Percentiles rank a stretch among this genome's conserved stretches.
These are phyloP conservation scores for Apiotrichum gamsii DNA, from an alignment of 1,284 basidiomycete species.

Conservation along the genomic window DNA sequence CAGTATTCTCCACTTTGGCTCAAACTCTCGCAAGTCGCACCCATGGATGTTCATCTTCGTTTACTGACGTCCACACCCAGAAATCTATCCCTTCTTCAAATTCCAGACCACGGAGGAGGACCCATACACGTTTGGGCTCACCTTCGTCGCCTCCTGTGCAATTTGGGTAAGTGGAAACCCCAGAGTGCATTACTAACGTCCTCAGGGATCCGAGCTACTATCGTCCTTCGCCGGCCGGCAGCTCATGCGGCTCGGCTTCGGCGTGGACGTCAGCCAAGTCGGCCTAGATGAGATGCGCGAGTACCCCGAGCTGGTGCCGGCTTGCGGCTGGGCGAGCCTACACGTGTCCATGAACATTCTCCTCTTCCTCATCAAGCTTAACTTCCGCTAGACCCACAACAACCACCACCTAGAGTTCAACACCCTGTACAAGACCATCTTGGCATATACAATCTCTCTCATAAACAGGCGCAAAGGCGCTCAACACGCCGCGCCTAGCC, in stretches of 20 bases:
- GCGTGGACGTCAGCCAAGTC: slow-evolving; percentile 51
- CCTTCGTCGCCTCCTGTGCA: slow-evolving; percentile 51
- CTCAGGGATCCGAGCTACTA: slow-evolving; percentile 48
- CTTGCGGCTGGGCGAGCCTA: slow-evolving; percentile 50
- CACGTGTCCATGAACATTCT: slow-evolving; percentile 56
- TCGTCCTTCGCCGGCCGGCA: slow-evolving; percentile 50
- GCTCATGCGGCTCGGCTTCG: slow-evolving; percentile 48
- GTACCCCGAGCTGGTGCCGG: slow-evolving; percentile 50
- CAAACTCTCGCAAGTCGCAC: slow-evolving; percentile 44
- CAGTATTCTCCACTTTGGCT: slow-evolving; percentile 53
- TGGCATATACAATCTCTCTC: too few species aligned
- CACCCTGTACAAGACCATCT: too few species aligned
- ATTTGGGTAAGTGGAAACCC: slow-evolving; percentile 49
- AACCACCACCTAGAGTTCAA: too few species aligned
- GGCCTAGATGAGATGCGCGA: slow-evolving; percentile 53
- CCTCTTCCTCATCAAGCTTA: slow-evolving; percentile 50
- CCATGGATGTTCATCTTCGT: too few species aligned
- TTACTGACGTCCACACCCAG: slow-evolving; percentile 7
- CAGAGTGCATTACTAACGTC: neutral
- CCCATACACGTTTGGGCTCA: slow-evolving; percentile 55
- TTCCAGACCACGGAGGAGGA: slow-evolving; percentile 50
- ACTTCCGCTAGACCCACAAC: slow-evolving; percentile 28
- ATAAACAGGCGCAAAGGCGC: too few species aligned
- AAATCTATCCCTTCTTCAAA: slow-evolving; percentile 55
- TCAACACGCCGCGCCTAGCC: too few species aligned